A percentile compares a stretch with the other conserved stretches of the same genome.
Evolutionary conservation across 192 early-diverging fungal species (phyloP).

Genomic region (Mortierella hygrophila): DNA sequence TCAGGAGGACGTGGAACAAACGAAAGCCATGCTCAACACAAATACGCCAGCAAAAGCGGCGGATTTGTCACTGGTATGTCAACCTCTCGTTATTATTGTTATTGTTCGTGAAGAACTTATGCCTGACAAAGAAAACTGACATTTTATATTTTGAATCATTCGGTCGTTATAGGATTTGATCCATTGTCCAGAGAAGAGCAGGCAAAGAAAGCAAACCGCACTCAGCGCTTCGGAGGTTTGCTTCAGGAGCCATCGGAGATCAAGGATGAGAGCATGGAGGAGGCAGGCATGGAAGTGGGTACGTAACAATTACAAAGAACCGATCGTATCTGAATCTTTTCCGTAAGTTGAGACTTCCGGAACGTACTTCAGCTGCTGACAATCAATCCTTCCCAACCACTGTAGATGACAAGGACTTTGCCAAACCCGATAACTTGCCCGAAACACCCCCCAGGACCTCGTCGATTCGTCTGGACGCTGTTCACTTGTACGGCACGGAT

Average conservation of each 20-base stretch:
- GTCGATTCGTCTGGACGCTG: constrained; percentile 44
- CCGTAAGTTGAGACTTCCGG: background rate
- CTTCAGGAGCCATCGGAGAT: background rate
- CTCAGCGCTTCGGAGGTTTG: constrained; percentile 31
- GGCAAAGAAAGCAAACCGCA: constrained; percentile 41
- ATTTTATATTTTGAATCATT: background rate
- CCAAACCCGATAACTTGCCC: constrained; percentile 31
- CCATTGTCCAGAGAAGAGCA: constrained; percentile 44
- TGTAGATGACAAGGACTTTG: constrained; percentile 35
- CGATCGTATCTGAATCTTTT: background rate
- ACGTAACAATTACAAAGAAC: background rate
- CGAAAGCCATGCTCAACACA: background rate
- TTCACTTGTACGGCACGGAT: constrained; percentile 60
- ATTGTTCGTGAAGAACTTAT: background rate
- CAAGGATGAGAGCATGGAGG: constrained; percentile 25
- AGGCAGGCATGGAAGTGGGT: constrained; percentile 51
- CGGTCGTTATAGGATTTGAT: constrained; percentile 37
- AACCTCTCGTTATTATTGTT: background rate
- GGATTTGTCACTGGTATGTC: constrained; percentile 50
- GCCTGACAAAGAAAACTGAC: background rate
- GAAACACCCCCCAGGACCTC: constrained; percentile 47
- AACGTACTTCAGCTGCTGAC: background rate
- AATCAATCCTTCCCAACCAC: no score
- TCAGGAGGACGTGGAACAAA: background rate
- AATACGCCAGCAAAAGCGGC: constrained; percentile 35